Conservation (phyloP, 371 early-diverging fungal species). For the Catenaria anguillulae region DNA sequence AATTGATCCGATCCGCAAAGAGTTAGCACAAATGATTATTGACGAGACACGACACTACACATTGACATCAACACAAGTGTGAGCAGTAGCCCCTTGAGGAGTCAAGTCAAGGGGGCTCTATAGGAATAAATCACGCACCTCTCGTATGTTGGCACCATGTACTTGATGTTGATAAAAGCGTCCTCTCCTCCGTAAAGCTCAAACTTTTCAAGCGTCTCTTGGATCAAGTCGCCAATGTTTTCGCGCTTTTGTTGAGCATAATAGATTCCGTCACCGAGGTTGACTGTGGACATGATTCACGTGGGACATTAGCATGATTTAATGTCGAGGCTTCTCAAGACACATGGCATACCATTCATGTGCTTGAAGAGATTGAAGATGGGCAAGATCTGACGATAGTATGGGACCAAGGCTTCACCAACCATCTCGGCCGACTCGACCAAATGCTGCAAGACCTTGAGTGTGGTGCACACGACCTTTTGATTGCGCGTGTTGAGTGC, state of each 20-base stretch:
- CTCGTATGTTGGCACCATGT: conserved; percentile 30
- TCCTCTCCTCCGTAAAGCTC: conserved; percentile 42
- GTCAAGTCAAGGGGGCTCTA: neutral
- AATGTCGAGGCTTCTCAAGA: neutral
- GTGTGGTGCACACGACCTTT: conserved; percentile 37
- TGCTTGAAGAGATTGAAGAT: conserved; percentile 42
- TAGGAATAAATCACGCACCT: neutral
- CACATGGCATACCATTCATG: conserved; percentile 27
- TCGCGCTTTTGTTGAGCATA: conserved; percentile 42
- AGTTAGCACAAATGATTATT: too few relatives aligned
- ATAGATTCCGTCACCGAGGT: conserved; percentile 42
- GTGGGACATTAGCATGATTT: too few relatives aligned
- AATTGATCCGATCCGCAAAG: too few relatives aligned
- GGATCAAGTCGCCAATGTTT: conserved; percentile 42
- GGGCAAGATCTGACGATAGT: conserved; percentile 41
- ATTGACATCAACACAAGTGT: too few relatives aligned
- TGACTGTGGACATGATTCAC: conserved; percentile 20
- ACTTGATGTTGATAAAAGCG: conserved; percentile 46
- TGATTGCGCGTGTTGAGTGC: conserved; percentile 39
- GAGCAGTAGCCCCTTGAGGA: too few relatives aligned
- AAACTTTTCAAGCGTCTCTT: conserved; percentile 42
- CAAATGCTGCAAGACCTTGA: conserved; percentile 39
- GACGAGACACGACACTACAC: neutral
- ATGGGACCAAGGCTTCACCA: conserved; percentile 40
- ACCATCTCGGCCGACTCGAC: conserved; percentile 44